Evolutionary conservation across 2,329 filamentous ascomycete species (phyloP), one percentile per base, ranked within the genome.

Genomic region (Corinectria fuckeliana): DNA sequence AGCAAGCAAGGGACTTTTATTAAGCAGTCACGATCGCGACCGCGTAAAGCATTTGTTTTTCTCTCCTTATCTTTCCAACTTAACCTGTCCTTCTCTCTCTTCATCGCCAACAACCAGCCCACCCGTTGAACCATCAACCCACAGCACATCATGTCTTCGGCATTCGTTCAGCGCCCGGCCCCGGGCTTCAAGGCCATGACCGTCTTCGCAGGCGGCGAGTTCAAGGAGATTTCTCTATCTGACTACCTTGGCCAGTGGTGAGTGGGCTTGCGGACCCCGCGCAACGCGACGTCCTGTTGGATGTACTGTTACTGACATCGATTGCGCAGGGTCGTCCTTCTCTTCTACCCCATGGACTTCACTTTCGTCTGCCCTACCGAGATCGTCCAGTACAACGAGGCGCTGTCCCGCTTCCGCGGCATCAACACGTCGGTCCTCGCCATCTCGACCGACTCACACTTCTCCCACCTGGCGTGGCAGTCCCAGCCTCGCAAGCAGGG

Each of bases 301-400:
- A n/a, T n/a, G n/a, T n/a, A n/a, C n/a, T n/a, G n/a, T n/a, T n/a
- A n/a, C n/a, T n/a, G n/a, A n/a, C n/a, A n/a, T n/a, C n/a, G n/a
- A n/a, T n/a, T n/a, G n/a, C 34, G 14, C 34, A 80, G 87, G 87
- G 82, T 88, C 59, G 79, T 88, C 68, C 84, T 89, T 30, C 82
- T 85, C 64, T 89, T 89, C 80, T 85, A 88, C 74, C 87, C 87
- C 57, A 86, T 88, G 77, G 86, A 88, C 69, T 89, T 87, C 81
- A 88, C 86, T 66, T 89, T 88, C 67, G 85, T 89, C 72, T 89
- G 86, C 78, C 85, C 85, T 25, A 86, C 84, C 71, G 85, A 89
- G 76, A 88, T 89, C 76, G 82, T 87, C 69, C 85, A 86, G 70
- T 89, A 85, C 78, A 85, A 83, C 74, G 83, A 87, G 56, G 83